phyloP scores from a whole-genome alignment of 1,139 yeast species.

The Torulaspora globosa region DNA sequence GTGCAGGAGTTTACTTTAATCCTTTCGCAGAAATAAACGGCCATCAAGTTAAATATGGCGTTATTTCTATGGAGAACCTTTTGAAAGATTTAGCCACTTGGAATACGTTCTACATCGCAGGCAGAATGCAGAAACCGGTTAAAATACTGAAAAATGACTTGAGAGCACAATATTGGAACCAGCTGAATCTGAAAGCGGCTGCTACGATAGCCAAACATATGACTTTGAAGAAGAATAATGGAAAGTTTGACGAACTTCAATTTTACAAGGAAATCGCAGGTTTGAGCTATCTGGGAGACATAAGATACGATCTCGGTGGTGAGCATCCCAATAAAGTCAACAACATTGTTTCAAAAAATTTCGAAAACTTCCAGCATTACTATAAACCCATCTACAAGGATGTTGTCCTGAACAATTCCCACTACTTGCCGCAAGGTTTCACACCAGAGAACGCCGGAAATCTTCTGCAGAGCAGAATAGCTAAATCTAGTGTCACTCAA shows the following conservation, averaged over 20 bases:
- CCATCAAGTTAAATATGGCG: constrained; percentile 77
- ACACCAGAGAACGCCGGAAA: constrained; percentile 37
- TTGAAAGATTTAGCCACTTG: constrained; percentile 71
- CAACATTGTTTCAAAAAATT: constrained; percentile 80
- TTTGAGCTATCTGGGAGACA: constrained; percentile 85
- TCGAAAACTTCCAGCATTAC: constrained; percentile 58
- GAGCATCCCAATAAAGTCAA: constrained; percentile 86
- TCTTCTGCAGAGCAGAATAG: constrained; percentile 57
- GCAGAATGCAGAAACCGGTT: constrained; percentile 92
- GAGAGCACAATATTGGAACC: constrained; percentile 60
- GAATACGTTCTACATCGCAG: constrained; percentile 84
- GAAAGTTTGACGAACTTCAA: constrained; percentile 54
- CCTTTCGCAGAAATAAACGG: constrained; percentile 73
- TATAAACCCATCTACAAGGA: constrained; percentile 63
- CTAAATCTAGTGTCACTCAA: constrained; percentile 68
- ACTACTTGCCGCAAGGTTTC: constrained; percentile 39
- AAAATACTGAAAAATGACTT: constrained; percentile 64
- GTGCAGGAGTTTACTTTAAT: constrained; percentile 91
- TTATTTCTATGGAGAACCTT: constrained; percentile 59
- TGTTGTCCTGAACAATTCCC: constrained; percentile 37
- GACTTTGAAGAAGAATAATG: constrained; percentile 41
- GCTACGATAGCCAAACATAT: constrained; percentile 64
- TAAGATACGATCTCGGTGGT: constrained; percentile 80
- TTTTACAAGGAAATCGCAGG: constrained; percentile 75
- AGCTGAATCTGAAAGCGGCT: constrained; percentile 74